A percentile compares a stretch with the other conserved stretches of the same genome.
These are phyloP conservation scores for Sporopachydermia lactativora DNA, from an alignment of 805 yeast genomes.

Conservation along the genomic window DNA sequence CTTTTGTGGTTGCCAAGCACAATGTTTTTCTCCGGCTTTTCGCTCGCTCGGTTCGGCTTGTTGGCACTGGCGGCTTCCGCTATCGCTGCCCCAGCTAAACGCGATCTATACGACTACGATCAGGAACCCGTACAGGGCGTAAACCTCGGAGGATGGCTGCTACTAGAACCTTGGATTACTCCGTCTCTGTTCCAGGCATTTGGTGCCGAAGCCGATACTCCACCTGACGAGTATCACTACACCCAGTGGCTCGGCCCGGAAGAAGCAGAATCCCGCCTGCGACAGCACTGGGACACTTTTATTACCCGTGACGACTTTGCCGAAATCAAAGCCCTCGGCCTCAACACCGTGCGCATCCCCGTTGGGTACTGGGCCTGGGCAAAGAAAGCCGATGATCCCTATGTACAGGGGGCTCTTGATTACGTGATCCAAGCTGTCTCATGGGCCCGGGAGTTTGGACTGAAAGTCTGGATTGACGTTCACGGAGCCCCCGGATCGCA, in stretches of 20 bases:
- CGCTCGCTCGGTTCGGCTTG: too few relatives aligned
- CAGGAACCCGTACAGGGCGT: slow-evolving; percentile 44
- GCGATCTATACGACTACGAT: slow-evolving; percentile 2
- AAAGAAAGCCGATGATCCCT: slow-evolving; percentile 55
- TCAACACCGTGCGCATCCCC: slow-evolving; percentile 82
- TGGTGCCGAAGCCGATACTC: slow-evolving; percentile 31
- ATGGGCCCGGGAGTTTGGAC: slow-evolving; percentile 51
- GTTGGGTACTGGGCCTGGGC: slow-evolving; percentile 91
- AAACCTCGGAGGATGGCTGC: slow-evolving; percentile 84
- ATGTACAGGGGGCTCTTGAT: slow-evolving; percentile 65
- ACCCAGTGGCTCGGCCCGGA: slow-evolving; percentile 45
- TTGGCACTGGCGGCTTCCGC: too few relatives aligned
- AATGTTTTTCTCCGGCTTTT: too few relatives aligned
- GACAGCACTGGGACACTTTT: slow-evolving; percentile 69
- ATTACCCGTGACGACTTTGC: slow-evolving; percentile 59
- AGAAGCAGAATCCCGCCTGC: slow-evolving; percentile 35
- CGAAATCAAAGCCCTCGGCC: slow-evolving; percentile 43
- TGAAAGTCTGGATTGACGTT: slow-evolving; percentile 81
- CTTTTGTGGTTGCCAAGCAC: too few relatives aligned
- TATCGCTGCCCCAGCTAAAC: too few relatives aligned
- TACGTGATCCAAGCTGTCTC: slow-evolving; percentile 64
- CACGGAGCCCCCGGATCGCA: slow-evolving; percentile 98
- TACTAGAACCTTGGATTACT: slow-evolving; percentile 74
- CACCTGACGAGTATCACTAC: slow-evolving; percentile 76
- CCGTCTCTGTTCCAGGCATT: slow-evolving; percentile 56